Percentiles rank a stretch among this genome's conserved stretches.
Evolutionary conservation across 768 basidiomycete species (phyloP).

Genomic region (Russula dissimulans): DNA sequence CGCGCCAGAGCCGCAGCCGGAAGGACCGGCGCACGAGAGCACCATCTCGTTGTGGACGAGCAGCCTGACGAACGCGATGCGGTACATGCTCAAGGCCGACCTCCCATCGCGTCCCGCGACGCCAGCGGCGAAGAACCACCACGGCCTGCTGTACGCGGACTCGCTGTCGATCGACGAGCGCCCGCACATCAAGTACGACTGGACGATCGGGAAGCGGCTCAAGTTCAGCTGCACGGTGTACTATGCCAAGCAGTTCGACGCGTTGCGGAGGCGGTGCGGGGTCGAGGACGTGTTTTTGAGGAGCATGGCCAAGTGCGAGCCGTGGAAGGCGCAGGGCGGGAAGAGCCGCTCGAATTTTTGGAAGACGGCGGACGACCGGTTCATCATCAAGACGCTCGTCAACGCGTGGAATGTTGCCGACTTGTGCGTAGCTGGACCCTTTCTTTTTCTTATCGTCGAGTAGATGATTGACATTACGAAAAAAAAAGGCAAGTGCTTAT

Average conservation of each 20-base stretch:
- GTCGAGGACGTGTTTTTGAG: conserved; percentile 48
- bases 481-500: conserved; percentile 59
- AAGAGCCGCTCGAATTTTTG: conserved; percentile 78
- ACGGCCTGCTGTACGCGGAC: conserved; percentile 38
- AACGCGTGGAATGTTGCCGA: conserved; percentile 85
- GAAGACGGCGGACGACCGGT: conserved; percentile 70
- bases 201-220: conserved; percentile 63
- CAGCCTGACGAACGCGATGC: conserved; percentile 50
- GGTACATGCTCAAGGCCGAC: conserved; percentile 40
- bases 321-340: conserved; percentile 71
- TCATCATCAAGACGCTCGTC: conserved; percentile 79
- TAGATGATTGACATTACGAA: not conserved
- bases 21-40: not conserved
- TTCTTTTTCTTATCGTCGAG: not conserved
- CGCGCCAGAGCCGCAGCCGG: not conserved
- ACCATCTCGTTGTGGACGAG: conserved; percentile 39
- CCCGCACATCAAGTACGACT: conserved; percentile 79
- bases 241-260: conserved; percentile 74
- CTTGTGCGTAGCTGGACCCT: conserved; percentile 41
- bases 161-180: conserved; percentile 47
- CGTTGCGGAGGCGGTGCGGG: conserved; percentile 54
- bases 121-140: conserved; percentile 35
- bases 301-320: conserved; percentile 49
- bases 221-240: conserved; percentile 78
- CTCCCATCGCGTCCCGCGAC: conserved; percentile 25